Conservation (phyloP, 2,329 filamentous ascomycete species). For the Colletotrichum cereale region DNA sequence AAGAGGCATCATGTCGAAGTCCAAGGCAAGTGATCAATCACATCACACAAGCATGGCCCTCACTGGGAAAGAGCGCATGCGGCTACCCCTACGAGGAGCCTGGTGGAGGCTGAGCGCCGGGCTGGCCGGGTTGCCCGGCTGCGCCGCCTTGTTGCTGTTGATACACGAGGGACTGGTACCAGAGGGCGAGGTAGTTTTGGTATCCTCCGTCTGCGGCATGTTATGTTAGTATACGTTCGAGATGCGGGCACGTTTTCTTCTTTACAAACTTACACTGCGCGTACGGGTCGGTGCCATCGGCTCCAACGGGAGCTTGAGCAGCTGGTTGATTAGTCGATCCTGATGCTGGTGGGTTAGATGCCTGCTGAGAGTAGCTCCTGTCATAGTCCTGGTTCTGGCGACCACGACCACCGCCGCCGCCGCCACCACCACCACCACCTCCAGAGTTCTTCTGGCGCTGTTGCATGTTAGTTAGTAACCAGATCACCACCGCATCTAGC, state of each 20-base stretch:
- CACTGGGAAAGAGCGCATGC: slow-evolving; percentile 26
- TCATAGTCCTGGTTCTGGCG: slow-evolving; percentile 66
- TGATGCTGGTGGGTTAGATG: slow-evolving; percentile 51
- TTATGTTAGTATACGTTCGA: slow-evolving; percentile 44
- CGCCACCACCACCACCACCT: slow-evolving; percentile 58
- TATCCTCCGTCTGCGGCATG: slow-evolving; percentile 80
- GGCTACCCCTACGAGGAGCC: slow-evolving; percentile 34
- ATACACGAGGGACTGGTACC: slow-evolving; percentile 77
- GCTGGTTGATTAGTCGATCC: slow-evolving; percentile 57
- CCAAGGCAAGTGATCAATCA: slow-evolving; percentile 42
- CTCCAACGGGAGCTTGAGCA: slow-evolving; percentile 58
- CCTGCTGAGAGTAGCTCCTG: slow-evolving; percentile 65
- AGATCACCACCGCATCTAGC: background rate
- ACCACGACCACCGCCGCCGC: slow-evolving; percentile 57
- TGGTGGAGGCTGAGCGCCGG: slow-evolving; percentile 41
- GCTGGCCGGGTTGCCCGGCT: slow-evolving; percentile 45
- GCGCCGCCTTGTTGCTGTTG: slow-evolving; percentile 55
- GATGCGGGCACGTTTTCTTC: background rate
- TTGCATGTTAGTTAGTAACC: slow-evolving; percentile 47
- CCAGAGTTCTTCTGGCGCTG: slow-evolving; percentile 68
- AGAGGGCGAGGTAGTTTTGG: slow-evolving; percentile 82
- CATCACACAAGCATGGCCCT: slow-evolving; percentile 40
- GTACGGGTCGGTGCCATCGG: slow-evolving; percentile 75
- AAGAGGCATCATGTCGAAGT: slow-evolving; percentile 42
- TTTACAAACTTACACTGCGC: slow-evolving; percentile 72